phyloP scores from a whole-genome alignment of 805 yeast species.

The Blastobotrys robertii region DNA sequence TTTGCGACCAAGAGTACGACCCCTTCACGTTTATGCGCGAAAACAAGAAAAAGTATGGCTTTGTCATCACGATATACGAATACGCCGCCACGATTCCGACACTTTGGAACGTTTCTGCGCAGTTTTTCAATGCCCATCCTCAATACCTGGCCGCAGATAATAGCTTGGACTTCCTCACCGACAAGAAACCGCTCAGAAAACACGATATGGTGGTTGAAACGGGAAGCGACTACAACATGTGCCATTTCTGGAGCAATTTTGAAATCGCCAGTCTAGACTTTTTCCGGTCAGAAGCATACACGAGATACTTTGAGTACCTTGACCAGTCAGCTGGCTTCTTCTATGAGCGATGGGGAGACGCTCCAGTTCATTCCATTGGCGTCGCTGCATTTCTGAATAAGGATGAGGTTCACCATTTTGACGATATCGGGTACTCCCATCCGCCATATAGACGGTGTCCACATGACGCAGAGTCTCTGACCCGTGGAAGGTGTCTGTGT shows the following conservation, averaged over 20 bases:
- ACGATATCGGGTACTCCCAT: conserved; percentile 75
- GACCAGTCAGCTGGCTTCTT: conserved; percentile 74
- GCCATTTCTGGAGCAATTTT: conserved; percentile 85
- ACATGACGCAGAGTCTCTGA: conserved; percentile 26
- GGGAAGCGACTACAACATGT: conserved; percentile 59
- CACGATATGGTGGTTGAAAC: conserved; percentile 35
- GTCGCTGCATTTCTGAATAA: conserved; percentile 49
- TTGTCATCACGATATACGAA: conserved; percentile 75
- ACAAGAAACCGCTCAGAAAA: conserved; percentile 36
- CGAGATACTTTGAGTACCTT: conserved; percentile 53
- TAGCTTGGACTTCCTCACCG: conserved; percentile 46
- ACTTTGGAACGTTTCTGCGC: conserved; percentile 64
- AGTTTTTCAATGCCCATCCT: conserved; percentile 51
- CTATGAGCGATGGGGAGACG: conserved; percentile 95
- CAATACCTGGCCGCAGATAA: conserved; percentile 56
- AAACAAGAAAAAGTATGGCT: conserved; percentile 73
- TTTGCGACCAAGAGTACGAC: conserved; percentile 65
- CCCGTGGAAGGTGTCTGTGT: conserved; percentile 29
- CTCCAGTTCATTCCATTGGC: conserved; percentile 78
- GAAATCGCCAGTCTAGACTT: conserved; percentile 70
- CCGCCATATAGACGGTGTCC: conserved; percentile 46
- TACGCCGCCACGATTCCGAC: conserved; percentile 80
- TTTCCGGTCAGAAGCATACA: conserved; percentile 63
- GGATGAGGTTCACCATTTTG: conserved; percentile 62
- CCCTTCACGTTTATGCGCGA: conserved; percentile 75